Conservation (phyloP, 352 stramenopile species). For the Phytophthora fragariaefolia region DNA sequence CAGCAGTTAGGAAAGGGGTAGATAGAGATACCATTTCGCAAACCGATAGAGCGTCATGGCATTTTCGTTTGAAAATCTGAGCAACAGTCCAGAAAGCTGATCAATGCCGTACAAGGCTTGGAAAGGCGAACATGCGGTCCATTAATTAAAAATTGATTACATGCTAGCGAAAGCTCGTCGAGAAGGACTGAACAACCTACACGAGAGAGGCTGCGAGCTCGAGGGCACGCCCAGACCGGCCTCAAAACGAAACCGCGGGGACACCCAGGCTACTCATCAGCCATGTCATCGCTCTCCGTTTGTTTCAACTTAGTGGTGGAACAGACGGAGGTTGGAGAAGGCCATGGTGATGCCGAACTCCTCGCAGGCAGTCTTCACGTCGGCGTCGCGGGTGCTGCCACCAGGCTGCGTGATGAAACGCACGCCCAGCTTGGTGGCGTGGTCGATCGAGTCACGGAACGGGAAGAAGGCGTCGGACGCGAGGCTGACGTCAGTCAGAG, state of each 20-base stretch:
- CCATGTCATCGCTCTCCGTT: slow-evolving; percentile 25
- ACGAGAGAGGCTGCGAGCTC: slow-evolving; percentile 24
- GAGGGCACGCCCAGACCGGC: slow-evolving; percentile 21
- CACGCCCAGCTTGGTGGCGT: slow-evolving; percentile 95
- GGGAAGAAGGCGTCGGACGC: slow-evolving; percentile 99
- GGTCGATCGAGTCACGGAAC: slow-evolving; percentile 99
- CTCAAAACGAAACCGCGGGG: slow-evolving; percentile 12
- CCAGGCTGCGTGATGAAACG: slow-evolving; percentile 97
- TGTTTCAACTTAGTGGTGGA: slow-evolving; percentile 96
- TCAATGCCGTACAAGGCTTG: slow-evolving; percentile 7
- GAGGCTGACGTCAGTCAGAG: slow-evolving; percentile 93
- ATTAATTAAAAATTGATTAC: slow-evolving; percentile 37
- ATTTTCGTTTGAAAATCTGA: neutral
- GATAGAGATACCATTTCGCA: slow-evolving; percentile 18
- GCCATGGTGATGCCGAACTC: slow-evolving; percentile 99
- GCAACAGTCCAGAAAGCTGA: too few relatives aligned
- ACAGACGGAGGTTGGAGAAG: slow-evolving; percentile 98
- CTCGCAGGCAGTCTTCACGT: slow-evolving; percentile 95
- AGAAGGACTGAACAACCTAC: slow-evolving; percentile 16
- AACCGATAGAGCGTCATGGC: slow-evolving; percentile 19
- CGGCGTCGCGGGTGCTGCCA: slow-evolving; percentile 82
- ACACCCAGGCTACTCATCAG: slow-evolving; percentile 11
- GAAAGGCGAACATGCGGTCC: slow-evolving; percentile 29
- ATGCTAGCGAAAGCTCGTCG: slow-evolving; percentile 27
- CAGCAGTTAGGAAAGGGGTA: slow-evolving; percentile 11